Evolutionary conservation across 2,329 filamentous ascomycete species (phyloP).

Genomic region (Moelleriella libera): DNA sequence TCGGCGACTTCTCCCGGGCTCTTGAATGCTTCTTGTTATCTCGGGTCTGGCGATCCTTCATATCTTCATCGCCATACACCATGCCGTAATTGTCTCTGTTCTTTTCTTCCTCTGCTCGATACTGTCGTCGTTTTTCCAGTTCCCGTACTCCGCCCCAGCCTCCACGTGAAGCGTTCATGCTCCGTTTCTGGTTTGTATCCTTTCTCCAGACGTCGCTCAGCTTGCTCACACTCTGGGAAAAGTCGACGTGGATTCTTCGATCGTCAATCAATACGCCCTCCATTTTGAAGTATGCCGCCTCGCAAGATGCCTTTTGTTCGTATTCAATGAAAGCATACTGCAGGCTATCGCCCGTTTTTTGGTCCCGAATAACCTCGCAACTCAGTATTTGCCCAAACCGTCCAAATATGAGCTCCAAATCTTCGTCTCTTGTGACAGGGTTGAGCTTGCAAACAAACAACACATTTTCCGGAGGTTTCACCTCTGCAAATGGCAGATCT

Average conservation of each 20-base stretch:
- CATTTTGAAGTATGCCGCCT: conserved; percentile 98
- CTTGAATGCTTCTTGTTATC: conserved; percentile 15
- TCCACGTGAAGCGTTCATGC: conserved; percentile 40
- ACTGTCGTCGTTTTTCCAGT: conserved; percentile 83
- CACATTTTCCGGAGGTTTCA: conserved; percentile 93
- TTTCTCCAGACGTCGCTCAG: conserved; percentile 82
- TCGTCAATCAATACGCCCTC: conserved; percentile 94
- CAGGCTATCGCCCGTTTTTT: conserved; percentile 83
- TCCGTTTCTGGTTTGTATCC: conserved; percentile 69
- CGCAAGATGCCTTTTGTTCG: conserved; percentile 81
- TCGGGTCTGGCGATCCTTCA: conserved; percentile 35
- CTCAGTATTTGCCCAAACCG: conserved; percentile 91
- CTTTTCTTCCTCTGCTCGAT: conserved; percentile 51
- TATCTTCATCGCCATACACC: conserved; percentile 65
- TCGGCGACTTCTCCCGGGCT: conserved; percentile 8
- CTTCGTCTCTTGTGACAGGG: conserved; percentile 87
- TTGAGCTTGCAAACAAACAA: conserved; percentile 98
- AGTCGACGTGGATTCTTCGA: conserved; percentile 94
- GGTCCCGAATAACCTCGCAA: conserved; percentile 91
- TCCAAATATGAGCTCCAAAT: conserved; percentile 89
- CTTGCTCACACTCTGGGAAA: conserved; percentile 86
- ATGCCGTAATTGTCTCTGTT: conserved; percentile 50
- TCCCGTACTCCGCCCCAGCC: conserved; percentile 86
- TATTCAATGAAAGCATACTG: conserved; percentile 99
- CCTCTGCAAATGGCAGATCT: conserved; percentile 91